Conservation (phyloP, 208 protist genomes). For the Trypanosomatidae sp. region DNA sequence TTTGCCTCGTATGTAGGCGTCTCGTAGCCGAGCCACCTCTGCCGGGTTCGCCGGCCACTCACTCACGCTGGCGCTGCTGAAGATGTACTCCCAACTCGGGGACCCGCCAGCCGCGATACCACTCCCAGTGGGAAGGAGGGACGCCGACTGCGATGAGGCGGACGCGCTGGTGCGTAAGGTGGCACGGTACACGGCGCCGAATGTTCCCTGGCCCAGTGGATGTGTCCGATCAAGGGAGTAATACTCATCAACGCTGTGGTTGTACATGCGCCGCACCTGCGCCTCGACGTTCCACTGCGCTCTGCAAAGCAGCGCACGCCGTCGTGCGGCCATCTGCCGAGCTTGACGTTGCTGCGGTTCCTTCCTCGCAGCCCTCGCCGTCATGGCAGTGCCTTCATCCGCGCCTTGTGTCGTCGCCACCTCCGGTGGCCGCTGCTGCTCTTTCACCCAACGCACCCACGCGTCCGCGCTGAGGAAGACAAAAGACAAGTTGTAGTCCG, state of each 20-base stretch:
- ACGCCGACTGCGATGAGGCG: background rate
- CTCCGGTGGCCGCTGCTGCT: background rate
- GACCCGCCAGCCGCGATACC: background rate
- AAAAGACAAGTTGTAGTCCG: conserved; percentile 51
- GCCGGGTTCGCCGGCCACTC: conserved; percentile 8
- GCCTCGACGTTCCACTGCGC: conserved; percentile 45
- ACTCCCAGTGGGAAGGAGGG: background rate
- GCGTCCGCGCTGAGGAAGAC: conserved; percentile 29
- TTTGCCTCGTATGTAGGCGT: conserved; percentile 16
- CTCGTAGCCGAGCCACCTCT: conserved; percentile 11
- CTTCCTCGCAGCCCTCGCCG: background rate
- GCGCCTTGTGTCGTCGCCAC: background rate
- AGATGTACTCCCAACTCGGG: conserved; percentile 5
- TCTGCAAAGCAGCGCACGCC: conserved; percentile 28
- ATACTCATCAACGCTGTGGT: conserved; percentile 39
- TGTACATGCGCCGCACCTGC: conserved; percentile 56
- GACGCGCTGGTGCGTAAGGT: conserved; percentile 14
- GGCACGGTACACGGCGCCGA: conserved; percentile 51
- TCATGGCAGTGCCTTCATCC: background rate
- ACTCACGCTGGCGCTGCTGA: conserved; percentile 7
- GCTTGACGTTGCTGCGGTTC: background rate
- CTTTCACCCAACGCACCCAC: conserved; percentile 18
- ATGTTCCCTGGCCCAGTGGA: conserved; percentile 43
- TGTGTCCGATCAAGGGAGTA: conserved; percentile 32
- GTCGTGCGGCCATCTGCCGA: conserved; percentile 11